phyloP scores from a whole-genome alignment of 768 basidiomycete species.

The Suillus subaureus region DNA sequence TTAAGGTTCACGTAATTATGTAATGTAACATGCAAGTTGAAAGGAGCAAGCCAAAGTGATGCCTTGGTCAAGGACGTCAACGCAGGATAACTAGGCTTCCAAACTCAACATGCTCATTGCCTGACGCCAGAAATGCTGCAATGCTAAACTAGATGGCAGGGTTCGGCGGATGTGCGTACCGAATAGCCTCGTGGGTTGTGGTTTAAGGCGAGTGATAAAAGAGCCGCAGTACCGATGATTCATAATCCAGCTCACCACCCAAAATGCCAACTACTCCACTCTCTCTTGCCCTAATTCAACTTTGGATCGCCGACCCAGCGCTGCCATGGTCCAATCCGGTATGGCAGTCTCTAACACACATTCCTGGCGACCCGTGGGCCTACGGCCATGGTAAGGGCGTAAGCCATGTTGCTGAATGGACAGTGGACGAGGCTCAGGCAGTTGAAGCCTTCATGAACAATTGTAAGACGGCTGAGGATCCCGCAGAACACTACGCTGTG shows the following conservation, averaged over 20 bases:
- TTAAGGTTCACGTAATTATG: too few species aligned
- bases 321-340: background rate
- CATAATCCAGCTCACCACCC: background rate
- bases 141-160: background rate
- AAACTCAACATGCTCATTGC: background rate
- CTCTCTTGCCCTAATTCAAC: background rate
- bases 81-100: background rate
- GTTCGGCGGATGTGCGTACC: background rate
- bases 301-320: background rate
- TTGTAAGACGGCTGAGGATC: background rate
- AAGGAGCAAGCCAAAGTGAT: background rate
- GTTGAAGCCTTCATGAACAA: background rate
- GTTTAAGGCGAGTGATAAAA: background rate
- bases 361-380: background rate
- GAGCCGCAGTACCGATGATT: background rate
- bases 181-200: background rate
- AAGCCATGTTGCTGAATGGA: background rate
- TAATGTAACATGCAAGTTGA: too few species aligned
- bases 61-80: background rate
- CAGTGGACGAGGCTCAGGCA: background rate
- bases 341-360: background rate
- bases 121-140: too few species aligned
- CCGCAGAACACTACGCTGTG: background rate
- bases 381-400: background rate
- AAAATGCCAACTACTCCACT: background rate